Base-by-base conservation (phyloP, 169 alveolate species). In the Eimeria maxima region DNA sequence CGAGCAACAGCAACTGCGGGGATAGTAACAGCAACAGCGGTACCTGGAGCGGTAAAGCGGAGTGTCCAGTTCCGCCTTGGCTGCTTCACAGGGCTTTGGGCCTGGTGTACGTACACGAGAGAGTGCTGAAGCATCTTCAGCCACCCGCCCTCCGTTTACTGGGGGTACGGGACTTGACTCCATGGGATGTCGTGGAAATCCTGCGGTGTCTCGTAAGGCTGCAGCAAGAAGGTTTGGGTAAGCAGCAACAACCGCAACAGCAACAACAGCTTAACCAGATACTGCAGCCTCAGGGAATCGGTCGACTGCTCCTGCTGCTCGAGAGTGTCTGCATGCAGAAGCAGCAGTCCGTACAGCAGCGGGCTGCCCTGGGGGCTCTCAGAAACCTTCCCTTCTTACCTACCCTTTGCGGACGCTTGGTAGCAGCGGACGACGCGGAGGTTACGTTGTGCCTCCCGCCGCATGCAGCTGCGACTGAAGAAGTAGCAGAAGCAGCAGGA, bases 161-260 rank as follows among this genome's bases (percentile, higher is more conserved):
- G 18, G 96, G 96, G 65, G 93, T 93, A 69, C 57, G 93, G 38
- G 86, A 71, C 65, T 65, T 93, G 73, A 13, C 88, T 2, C 67
- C 69, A 5, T 93, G 96, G 96, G 96, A 93, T 47, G 74, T 87
- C 1, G 96, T 93, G 47, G 96, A 93, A 18, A 29, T 80, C 2
- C 93, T 93, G 65, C 96, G 93, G 22, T 60, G 71, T 33, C 74
- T 69, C 1, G 95, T 71, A 44, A 67, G 55, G 83, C 50, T 47
- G 81, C 81, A 22, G 50, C 50, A 74, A 81, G 45, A 50, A 60
- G 60, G 47, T 44, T 60, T 18, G 95, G 7, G 16, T n/a, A 16
- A 27, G 71, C 47, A 69, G 60, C 76, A 33, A 76, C 18, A 11
- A 22, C 71, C 45, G 93, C 20, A 33, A 69, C 24, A 45, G 89